phyloP scores from a whole-genome alignment of 768 basidiomycete genomes.

The Saitozyma podzolica region DNA sequence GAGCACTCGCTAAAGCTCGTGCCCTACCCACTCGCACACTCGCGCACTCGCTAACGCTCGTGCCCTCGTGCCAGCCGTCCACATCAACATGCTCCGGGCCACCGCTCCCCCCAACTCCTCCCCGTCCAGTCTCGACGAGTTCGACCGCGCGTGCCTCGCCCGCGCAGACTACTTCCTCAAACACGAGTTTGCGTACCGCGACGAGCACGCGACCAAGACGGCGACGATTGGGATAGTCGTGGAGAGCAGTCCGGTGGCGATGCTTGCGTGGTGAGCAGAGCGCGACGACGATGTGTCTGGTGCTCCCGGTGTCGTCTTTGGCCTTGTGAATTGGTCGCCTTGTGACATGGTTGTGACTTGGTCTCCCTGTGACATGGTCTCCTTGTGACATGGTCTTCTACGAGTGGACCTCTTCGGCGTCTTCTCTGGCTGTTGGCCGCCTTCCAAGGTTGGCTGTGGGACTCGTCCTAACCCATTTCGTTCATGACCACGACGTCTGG shows the following conservation, averaged over 20 bases:
- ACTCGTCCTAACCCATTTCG: not conserved
- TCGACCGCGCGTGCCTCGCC: constrained; percentile 7
- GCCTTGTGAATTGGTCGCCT: too few species aligned
- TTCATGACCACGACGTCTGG: not conserved
- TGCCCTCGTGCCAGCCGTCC: constrained; percentile 6
- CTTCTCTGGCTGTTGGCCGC: too few species aligned
- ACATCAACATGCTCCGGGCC: constrained; percentile 15
- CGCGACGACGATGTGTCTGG: not conserved
- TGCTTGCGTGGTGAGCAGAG: constrained; percentile 23
- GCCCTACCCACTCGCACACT: too few species aligned
- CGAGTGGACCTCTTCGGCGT: too few species aligned
- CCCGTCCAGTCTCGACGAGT: not conserved
- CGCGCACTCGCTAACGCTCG: too few species aligned
- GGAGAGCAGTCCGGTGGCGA: constrained; percentile 14
- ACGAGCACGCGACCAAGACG: constrained; percentile 20
- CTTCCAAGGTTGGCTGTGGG: too few species aligned
- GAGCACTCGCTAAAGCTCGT: too few species aligned
- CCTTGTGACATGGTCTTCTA: too few species aligned
- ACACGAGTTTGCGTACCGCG: constrained; percentile 14
- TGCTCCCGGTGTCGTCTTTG: too few species aligned
- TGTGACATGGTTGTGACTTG: too few species aligned
- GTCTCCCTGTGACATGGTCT: too few species aligned
- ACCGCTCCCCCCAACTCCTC: not conserved
- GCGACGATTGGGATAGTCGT: constrained; percentile 17
- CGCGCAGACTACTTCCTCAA: constrained; percentile 7